Evolutionary conservation across 352 stramenopile genomes (phyloP).

Genomic region (Peronosclerospora sorghi): DNA sequence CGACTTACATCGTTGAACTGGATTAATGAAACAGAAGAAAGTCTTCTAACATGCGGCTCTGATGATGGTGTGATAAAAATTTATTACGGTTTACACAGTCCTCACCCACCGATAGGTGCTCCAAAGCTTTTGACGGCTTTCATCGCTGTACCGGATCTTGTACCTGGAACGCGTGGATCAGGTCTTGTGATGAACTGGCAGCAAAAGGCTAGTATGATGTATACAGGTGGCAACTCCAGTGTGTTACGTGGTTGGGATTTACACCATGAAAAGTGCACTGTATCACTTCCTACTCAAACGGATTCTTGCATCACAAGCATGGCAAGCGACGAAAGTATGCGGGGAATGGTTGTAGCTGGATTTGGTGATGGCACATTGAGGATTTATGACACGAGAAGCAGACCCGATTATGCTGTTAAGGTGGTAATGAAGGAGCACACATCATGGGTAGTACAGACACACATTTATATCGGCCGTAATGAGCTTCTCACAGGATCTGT

Average conservation of each 20-base stretch:
- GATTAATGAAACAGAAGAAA: conserved; percentile 93
- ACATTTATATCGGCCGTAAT: conserved; percentile 63
- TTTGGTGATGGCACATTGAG: conserved; percentile 90
- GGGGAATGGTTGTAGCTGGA: conserved; percentile 83
- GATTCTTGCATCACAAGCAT: conserved; percentile 88
- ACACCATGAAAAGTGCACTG: conserved; percentile 79
- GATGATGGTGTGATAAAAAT: conserved; percentile 95
- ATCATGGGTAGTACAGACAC: conserved; percentile 92
- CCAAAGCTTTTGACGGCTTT: conserved; percentile 89
- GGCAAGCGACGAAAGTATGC: conserved; percentile 59
- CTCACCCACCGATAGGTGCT: conserved; percentile 25
- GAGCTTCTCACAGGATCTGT: conserved; percentile 92
- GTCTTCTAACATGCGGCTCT: conserved; percentile 90
- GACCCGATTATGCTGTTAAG: conserved; percentile 54
- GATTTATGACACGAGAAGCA: conserved; percentile 90
- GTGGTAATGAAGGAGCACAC: conserved; percentile 85
- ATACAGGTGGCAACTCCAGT: conserved; percentile 88
- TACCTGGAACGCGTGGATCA: conserved; percentile 82
- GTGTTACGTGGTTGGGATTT: conserved; percentile 93
- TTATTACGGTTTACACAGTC: conserved; percentile 82
- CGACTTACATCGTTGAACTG: conserved; percentile 91
- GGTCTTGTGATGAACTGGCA: conserved; percentile 96
- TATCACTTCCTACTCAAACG: conserved; percentile 76
- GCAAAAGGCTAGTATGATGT: conserved; percentile 82
- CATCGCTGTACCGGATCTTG: conserved; percentile 87